Conservation (phyloP, 2,329 filamentous ascomycete species). For the Pseudocercospora cruenta region DNA sequence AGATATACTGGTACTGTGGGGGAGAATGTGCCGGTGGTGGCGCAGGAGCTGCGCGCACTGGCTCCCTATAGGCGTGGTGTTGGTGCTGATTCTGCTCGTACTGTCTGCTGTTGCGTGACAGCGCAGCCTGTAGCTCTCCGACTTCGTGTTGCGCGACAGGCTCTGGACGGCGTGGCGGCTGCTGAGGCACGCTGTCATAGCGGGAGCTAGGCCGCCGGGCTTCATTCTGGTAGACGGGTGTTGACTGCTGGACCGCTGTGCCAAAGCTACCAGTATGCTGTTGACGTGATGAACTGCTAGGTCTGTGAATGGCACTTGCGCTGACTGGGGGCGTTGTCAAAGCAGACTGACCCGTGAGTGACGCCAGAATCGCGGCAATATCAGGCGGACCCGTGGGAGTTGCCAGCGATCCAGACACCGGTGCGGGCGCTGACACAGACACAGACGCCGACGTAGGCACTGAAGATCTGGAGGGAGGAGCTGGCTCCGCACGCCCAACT, state of each 20-base stretch:
- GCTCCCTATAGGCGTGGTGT: constrained; percentile 24
- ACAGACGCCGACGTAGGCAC: neutral
- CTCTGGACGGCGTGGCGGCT: constrained; percentile 12
- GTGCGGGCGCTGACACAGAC: neutral
- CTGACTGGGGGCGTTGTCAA: constrained; percentile 21
- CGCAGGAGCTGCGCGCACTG: constrained; percentile 7
- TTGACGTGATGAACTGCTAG: constrained; percentile 22
- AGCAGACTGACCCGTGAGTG: constrained; percentile 27
- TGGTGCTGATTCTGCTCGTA: constrained; percentile 33
- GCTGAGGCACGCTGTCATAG: constrained; percentile 17
- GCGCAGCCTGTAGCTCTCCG: constrained; percentile 24
- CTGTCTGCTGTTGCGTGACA: constrained; percentile 25
- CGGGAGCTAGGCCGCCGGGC: constrained; percentile 20
- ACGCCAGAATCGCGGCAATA: constrained; percentile 37
- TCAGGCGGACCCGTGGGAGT: constrained; percentile 27
- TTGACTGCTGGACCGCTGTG: constrained; percentile 6
- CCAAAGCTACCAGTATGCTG: constrained; percentile 11
- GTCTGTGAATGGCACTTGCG: constrained; percentile 15
- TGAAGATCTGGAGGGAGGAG: neutral
- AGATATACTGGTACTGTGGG: constrained; percentile 30
- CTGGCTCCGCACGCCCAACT: constrained; percentile 24
- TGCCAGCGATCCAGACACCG: neutral
- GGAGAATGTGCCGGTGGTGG: constrained; percentile 22
- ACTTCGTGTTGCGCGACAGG: constrained; percentile 5
- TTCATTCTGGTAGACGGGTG: constrained; percentile 12